phyloP scores from a whole-genome alignment of 306 rosid genomes.

The Trifolium repens region DNA sequence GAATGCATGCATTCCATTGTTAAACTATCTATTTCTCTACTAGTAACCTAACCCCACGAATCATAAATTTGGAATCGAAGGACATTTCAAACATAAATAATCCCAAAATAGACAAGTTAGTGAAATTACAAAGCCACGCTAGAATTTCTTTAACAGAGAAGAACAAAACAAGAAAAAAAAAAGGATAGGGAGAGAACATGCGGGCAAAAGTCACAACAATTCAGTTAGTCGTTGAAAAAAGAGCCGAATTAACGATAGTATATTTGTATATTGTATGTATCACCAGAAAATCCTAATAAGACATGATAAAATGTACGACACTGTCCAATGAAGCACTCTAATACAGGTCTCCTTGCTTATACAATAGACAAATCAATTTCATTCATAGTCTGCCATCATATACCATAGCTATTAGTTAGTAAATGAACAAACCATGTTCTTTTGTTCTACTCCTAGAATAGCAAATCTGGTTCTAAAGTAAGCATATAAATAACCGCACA shows the following conservation, averaged over 20 bases:
- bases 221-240: too few species aligned
- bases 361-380: background rate
- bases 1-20: constrained; percentile 12
- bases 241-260: too few species aligned
- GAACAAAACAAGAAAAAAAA: background rate
- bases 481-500: too few species aligned
- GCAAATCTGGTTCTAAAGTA: too few species aligned
- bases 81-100: constrained; percentile 10
- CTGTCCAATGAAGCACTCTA: background rate
- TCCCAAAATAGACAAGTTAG: constrained; percentile 7
- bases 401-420: background rate
- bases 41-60: background rate
- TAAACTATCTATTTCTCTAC: background rate
- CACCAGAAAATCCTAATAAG: too few species aligned
- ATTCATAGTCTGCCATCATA: background rate
- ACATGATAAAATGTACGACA: background rate
- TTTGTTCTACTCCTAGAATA: too few species aligned
- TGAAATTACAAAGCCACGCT: background rate
- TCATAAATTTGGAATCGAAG: background rate
- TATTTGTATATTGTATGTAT: too few species aligned
- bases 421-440: too few species aligned
- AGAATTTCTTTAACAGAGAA: constrained; percentile 1
- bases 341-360: background rate
- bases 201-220: background rate
- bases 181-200: background rate